These are phyloP conservation scores for Pelargonium fulgidum DNA, from an alignment of 441 rosid species.

Conservation along the genomic window DNA sequence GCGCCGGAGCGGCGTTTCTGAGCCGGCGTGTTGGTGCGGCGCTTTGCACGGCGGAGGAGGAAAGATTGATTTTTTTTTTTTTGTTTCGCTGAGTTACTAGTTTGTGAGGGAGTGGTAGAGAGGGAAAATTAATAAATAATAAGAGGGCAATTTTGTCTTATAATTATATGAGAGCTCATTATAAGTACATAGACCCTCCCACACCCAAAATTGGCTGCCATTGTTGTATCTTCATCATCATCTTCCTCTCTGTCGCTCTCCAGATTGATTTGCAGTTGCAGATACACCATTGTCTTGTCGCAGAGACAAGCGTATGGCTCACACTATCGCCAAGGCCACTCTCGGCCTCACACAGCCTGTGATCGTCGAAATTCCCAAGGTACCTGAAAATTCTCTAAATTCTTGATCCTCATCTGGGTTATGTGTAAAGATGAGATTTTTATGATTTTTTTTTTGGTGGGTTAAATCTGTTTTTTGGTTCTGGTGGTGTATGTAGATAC, in stretches of 20 bases:
- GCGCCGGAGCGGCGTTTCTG: no score
- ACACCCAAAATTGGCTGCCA: constrained; percentile 40
- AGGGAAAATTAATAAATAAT: no score
- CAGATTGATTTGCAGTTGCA: constrained; percentile 28
- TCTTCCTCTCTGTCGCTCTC: constrained; percentile 23
- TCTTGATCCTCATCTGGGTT: background rate
- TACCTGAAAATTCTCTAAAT: constrained; percentile 13
- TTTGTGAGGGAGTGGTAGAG: no score
- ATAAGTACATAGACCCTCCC: constrained; percentile 16
- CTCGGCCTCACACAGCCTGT: constrained; percentile 76
- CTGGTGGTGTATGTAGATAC: background rate
- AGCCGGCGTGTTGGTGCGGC: no score
- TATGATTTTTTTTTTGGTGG: background rate
- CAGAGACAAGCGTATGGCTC: constrained; percentile 46
- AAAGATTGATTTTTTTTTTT: no score
- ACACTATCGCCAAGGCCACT: constrained; percentile 47
- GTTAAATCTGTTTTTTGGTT: background rate
- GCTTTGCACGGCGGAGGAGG: no score
- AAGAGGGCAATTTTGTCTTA: no score
- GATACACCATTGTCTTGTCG: constrained; percentile 29
- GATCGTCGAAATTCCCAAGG: constrained; percentile 49
- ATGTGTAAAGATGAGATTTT: background rate
- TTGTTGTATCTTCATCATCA: constrained; percentile 28
- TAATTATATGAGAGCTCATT: background rate
- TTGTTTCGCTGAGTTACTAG: no score